Conservation (phyloP, 306 rosid genomes). For the Canavalia gladiata region DNA sequence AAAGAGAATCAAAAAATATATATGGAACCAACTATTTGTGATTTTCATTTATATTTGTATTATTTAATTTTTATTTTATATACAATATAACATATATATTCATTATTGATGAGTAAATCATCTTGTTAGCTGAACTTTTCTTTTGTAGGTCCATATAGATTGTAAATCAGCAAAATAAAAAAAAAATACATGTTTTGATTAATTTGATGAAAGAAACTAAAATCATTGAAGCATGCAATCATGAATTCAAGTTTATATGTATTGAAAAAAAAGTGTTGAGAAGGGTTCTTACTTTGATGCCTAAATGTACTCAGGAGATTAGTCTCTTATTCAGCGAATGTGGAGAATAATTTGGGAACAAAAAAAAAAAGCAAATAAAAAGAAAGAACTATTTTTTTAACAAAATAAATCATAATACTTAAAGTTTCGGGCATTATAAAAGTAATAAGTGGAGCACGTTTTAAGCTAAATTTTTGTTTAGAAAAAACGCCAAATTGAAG, state of each 20-base stretch:
- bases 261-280: not conserved
- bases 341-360: not conserved
- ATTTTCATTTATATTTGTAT: not conserved
- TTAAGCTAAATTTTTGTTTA: constrained; percentile 1
- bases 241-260: not conserved
- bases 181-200: not conserved
- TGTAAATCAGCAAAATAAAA: not conserved
- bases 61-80: not conserved
- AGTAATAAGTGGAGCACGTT: constrained; percentile 27
- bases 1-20: no score
- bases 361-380: no score
- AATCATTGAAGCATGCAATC: not conserved
- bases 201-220: not conserved
- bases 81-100: not conserved
- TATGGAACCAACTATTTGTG: no score
- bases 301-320: not conserved
- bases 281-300: not conserved
- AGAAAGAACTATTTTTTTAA: not conserved
- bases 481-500: constrained; percentile 17
- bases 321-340: not conserved
- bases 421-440: constrained; percentile 10
- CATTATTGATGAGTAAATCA: not conserved
- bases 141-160: not conserved
- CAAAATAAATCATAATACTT: not conserved
- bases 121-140: not conserved